These are phyloP conservation scores for Mortierella claussenii DNA, from an alignment of 192 early-diverging fungal species.

Conservation along the genomic window DNA sequence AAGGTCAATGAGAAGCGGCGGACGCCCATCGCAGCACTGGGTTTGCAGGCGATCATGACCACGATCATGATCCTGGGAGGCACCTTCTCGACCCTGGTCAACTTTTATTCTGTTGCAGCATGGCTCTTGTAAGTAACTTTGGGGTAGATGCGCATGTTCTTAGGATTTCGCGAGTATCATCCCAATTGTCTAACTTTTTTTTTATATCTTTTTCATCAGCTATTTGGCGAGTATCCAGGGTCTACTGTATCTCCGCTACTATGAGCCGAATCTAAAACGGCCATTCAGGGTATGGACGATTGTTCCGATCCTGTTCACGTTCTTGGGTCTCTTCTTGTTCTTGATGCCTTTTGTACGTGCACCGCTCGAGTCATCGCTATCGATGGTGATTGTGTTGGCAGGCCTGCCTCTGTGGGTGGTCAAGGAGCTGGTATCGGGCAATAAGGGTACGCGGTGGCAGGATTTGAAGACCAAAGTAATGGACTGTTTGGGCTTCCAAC, in stretches of 20 bases:
- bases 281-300: slow-evolving; percentile 78
- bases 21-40: slow-evolving; percentile 76
- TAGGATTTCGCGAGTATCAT: neutral
- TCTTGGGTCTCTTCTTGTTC: slow-evolving; percentile 68
- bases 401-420: slow-evolving; percentile 65
- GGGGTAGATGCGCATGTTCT: neutral
- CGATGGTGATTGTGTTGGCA: slow-evolving; percentile 59
- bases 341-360: slow-evolving; percentile 67
- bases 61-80: slow-evolving; percentile 73
- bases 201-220: slow-evolving; percentile 46
- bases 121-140: slow-evolving; percentile 69
- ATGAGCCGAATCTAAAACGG: slow-evolving; percentile 73
- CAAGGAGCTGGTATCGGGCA: slow-evolving; percentile 55
- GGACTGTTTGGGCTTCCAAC: slow-evolving; percentile 24
- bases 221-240: slow-evolving; percentile 76
- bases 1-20: slow-evolving; percentile 63
- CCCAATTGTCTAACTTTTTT: neutral
- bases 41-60: slow-evolving; percentile 69
- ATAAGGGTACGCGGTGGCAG: slow-evolving; percentile 47
- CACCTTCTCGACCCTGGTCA: slow-evolving; percentile 74
- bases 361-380: slow-evolving; percentile 60
- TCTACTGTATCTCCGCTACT: slow-evolving; percentile 69
- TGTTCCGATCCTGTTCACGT: slow-evolving; percentile 74
- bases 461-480: slow-evolving; percentile 36
- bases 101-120: slow-evolving; percentile 78